phyloP scores from a whole-genome alignment of 192 early-diverging fungal species.

The Globomyces pollinis-pini region DNA sequence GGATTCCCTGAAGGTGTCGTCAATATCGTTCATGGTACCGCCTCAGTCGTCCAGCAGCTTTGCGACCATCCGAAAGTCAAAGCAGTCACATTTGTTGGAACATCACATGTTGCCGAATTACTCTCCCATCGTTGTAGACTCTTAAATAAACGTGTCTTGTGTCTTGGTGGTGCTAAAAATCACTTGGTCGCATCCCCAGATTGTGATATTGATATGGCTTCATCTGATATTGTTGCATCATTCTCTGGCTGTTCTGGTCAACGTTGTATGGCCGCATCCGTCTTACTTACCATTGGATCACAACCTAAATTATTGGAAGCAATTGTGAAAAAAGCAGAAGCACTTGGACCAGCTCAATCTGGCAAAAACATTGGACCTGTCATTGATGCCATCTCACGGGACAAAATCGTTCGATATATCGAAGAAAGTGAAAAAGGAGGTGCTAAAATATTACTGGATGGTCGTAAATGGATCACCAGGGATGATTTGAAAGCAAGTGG shows the following conservation, averaged over 20 bases:
- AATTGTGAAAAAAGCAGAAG: slow-evolving; percentile 51
- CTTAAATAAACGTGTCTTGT: slow-evolving; percentile 63
- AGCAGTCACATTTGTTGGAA: slow-evolving; percentile 76
- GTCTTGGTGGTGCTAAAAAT: slow-evolving; percentile 61
- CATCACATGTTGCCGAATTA: slow-evolving; percentile 64
- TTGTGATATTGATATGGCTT: slow-evolving; percentile 68
- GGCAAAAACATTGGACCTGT: slow-evolving; percentile 63
- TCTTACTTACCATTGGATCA: slow-evolving; percentile 61
- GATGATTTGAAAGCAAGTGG: slow-evolving; percentile 11
- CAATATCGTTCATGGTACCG: slow-evolving; percentile 66
- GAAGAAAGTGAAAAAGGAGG: slow-evolving; percentile 39
- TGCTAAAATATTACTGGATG: slow-evolving; percentile 65
- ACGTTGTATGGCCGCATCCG: slow-evolving; percentile 65
- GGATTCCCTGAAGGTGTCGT: slow-evolving; percentile 70
- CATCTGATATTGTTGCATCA: slow-evolving; percentile 67
- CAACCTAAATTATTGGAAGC: slow-evolving; percentile 55
- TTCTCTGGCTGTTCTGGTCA: slow-evolving; percentile 73
- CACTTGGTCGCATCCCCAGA: slow-evolving; percentile 73
- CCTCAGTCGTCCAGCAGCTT: slow-evolving; percentile 44
- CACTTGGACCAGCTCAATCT: slow-evolving; percentile 45
- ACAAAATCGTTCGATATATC: slow-evolving; percentile 60
- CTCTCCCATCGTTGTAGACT: slow-evolving; percentile 37
- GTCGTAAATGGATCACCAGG: slow-evolving; percentile 36
- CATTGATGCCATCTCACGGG: slow-evolving; percentile 56
- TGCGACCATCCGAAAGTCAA: slow-evolving; percentile 52